Evolutionary conservation across 1,284 basidiomycete species (phyloP), one percentile per base, ranked within the genome.

Genomic region (Ustilago nuda): DNA sequence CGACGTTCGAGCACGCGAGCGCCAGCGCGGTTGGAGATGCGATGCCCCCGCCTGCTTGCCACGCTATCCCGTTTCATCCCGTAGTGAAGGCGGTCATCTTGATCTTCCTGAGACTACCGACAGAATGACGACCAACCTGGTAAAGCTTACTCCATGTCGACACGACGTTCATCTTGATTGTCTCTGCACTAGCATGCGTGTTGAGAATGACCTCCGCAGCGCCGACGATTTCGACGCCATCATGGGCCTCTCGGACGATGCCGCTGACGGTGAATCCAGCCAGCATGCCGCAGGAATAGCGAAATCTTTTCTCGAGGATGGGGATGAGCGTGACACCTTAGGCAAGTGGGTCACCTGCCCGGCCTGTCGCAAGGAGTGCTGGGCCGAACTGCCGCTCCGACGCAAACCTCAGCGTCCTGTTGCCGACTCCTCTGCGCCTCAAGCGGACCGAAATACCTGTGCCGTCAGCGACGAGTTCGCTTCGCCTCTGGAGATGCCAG

Each of bases 331-430:
- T 8, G 45, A 68, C 32, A 77, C 75, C 12, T 66, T 80, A 0
- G 83, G 83, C 19, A 83, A 82, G 48, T 85, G 83, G 83, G 79
- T 85, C 33, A 77, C 53, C 33, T 85, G 83, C 48, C 76, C 82
- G 0, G 46, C 71, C 6, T 84, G 82, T 56, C 64, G 82, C n/a
- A 76, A 77, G 32, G 81, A 84, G 51, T 72, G 70, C 23, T 84
- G 82, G 82, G 82, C 80, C 0, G 61, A 77, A 36, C 58, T 84
- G 15, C 83, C 83, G 9, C 56, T 75, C 19, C 63, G 71, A 33
- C 59, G 55, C 32, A 66, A 67, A 32, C 79, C 79, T 7, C 58
- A 60, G 23, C 64, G 69, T 11, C 9, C 56, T 9, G 46, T 46
- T 43, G 13, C 53, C 15, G 48, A 62, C 11, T 39, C 43, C 13